Evolutionary conservation across 1,284 basidiomycete genomes (phyloP).

Genomic region (Trametes polyzona): DNA sequence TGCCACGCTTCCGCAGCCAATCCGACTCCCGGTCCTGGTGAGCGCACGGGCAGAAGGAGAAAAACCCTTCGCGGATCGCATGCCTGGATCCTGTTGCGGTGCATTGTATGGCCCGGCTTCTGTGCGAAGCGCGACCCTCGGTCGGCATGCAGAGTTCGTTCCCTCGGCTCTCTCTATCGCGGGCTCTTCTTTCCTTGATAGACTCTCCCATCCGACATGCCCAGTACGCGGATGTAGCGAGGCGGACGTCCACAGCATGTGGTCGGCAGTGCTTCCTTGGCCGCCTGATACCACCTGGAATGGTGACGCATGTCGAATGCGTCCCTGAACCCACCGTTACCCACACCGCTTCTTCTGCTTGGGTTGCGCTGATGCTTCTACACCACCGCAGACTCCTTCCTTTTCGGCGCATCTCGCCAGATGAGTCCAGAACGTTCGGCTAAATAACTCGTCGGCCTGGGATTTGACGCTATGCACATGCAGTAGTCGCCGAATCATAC

Average conservation of each 20-base stretch:
- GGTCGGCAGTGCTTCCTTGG: neutral
- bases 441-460: too few relatives aligned
- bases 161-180: neutral
- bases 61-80: neutral
- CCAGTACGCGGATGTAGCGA: neutral
- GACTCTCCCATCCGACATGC: neutral
- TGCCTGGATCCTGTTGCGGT: neutral
- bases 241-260: conserved; percentile 1
- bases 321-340: too few relatives aligned
- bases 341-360: too few relatives aligned
- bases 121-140: neutral
- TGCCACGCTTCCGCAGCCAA: conserved; percentile 7
- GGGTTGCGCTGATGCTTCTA: too few relatives aligned
- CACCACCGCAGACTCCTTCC: too few relatives aligned
- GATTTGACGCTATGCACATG: neutral
- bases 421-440: neutral
- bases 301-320: too few relatives aligned
- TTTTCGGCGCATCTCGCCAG: too few relatives aligned
- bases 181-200: neutral
- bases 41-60: neutral
- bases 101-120: neutral
- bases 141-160: conserved; percentile 7
- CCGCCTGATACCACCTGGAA: too few relatives aligned
- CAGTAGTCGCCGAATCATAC: neutral
- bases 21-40: conserved; percentile 3